A percentile compares a stretch with the other conserved stretches of the same genome.
Conservation (phyloP, 2,329 filamentous ascomycete genomes). For the Colletotrichum agaves region DNA sequence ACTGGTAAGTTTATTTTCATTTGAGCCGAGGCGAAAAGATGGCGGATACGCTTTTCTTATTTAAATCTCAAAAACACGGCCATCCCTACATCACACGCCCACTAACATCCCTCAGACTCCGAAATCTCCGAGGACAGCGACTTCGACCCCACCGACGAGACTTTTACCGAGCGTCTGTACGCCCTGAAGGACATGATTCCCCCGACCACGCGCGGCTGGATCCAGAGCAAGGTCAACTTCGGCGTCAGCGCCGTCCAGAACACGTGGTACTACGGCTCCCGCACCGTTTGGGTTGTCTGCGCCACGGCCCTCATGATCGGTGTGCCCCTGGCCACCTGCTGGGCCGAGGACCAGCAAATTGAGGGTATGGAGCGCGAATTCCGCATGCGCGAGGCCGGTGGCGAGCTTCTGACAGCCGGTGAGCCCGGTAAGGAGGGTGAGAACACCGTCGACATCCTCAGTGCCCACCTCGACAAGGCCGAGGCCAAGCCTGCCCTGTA, state of each 20-base stretch:
- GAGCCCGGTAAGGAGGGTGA: conserved; percentile 46
- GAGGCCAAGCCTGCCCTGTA: conserved; percentile 63
- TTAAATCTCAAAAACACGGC: no score
- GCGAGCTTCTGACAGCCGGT: conserved; percentile 71
- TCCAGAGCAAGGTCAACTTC: conserved; percentile 68
- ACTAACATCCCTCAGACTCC: conserved; percentile 66
- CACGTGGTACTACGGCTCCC: conserved; percentile 74
- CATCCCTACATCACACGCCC: conserved; percentile 21
- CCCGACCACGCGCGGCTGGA: conserved; percentile 75
- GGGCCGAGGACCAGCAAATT: conserved; percentile 95
- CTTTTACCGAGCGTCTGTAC: conserved; percentile 74
- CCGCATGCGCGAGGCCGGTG: conserved; percentile 92
- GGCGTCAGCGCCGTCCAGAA: conserved; percentile 64
- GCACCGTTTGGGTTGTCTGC: conserved; percentile 89
- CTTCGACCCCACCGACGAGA: conserved; percentile 68
- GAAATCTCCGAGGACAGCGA: conserved; percentile 86
- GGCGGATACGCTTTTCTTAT: no score
- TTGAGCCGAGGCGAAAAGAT: no score
- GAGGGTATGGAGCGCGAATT: conserved; percentile 98
- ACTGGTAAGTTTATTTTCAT: conserved; percentile 71
- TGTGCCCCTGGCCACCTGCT: conserved; percentile 92
- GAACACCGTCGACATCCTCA: conserved; percentile 60
- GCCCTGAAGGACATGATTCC: conserved; percentile 82
- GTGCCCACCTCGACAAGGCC: conserved; percentile 58
- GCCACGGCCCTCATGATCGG: conserved; percentile 90